Base-by-base conservation (phyloP, 1,139 yeast genomes). In the Geotrichum citri-aurantii region DNA sequence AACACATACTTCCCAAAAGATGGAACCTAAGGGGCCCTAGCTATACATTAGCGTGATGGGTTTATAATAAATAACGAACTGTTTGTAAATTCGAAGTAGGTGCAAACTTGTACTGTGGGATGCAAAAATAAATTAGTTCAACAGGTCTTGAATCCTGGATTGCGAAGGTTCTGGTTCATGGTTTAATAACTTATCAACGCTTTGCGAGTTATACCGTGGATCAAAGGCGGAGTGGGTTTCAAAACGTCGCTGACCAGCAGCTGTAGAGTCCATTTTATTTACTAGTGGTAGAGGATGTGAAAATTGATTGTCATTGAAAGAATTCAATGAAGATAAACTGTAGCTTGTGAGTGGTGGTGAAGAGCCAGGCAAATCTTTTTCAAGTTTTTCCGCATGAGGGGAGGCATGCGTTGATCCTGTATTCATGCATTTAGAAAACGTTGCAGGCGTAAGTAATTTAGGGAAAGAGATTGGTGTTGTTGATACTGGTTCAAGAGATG, bases 221-320 rank as follows among this genome's bases (percentile, higher is more conserved):
- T 53, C 37, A 8, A 48, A 26, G 31, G 29, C n/a, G 14, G n/a
- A 14, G 12, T 42, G 21, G n/a, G 49, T 48, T 14, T 48, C 19
- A 12, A 21, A 27, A 4, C 51, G n/a, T 4, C 42, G 44, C 37
- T 55, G 51, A n/a, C 52, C 48, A 23, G 31, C 50, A 42, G 54
- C 31, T 11, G 31, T 4, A 11, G 42, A 17, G 6, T 7, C 19
- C 10, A 8, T n/a, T 17, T n/a, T 19, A n/a, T n/a, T 37, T 5
- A n/a, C 14, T 7, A 37, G 5, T 2, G 44, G 14, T 7, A 37
- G 19, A 37, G 44, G 17, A 14, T 37, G n/a, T 7, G 19, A 8
- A 8, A 7, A 5, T 8, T 6, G 7, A 5, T 14, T n/a, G 4
- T n/a, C 44, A 6, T 37, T 37, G 8, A n/a, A 17, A 37, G 44